Evolutionary conservation across 495 filamentous ascomycete genomes (phyloP), one percentile per base, ranked within the genome.

Genomic region (Hypoxylon subgilvum): DNA sequence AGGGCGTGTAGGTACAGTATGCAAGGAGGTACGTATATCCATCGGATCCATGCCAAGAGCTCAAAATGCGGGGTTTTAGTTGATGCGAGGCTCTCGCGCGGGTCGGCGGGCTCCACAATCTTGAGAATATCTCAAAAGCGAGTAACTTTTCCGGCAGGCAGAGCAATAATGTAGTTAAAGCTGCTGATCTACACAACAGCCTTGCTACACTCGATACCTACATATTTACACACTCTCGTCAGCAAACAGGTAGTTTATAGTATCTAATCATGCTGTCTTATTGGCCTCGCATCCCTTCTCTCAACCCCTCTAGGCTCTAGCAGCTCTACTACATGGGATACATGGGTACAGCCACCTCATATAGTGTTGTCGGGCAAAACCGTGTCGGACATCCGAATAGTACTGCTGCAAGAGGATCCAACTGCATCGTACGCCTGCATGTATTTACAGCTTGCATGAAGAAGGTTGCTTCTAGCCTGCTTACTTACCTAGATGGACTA

Each of bases 41-140:
- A 35, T 35, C 13, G 14, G 5, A 8, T 17, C 16, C 10, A 44
- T 44, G 60, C 60, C 52, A 63, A 63, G 60, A 48, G 12, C n/a
- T 19, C 41, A 40, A 27, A 63, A 63, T 58, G 60, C 60, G 60
- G 60, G 60, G 60, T 54, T 63, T 63, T 63, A 58, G 53, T 40
- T 42, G 35, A 48, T 53, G 25, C 42, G 23, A 50, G 28, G 9
- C 21, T 25, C 21, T 31, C 12, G 25, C 44, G 25, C 17, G 10
- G 10, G n/a, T 44, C 2, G 23, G 41, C 5, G 7, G 9, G 35
- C 43, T 42, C 27, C 21, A 21, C 21, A 56, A 32, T 22, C 30
- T 35, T 49, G 36, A 23, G 13, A 30, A 30, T 30, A 10, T 30
- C 10, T 10, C 27, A 30, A 30, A n/a, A n/a, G n/a, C n/a, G n/a